These are phyloP conservation scores for Aegilops umbellulata DNA, from an alignment of 176 grass and related monocot genomes.

Conservation along the genomic window DNA sequence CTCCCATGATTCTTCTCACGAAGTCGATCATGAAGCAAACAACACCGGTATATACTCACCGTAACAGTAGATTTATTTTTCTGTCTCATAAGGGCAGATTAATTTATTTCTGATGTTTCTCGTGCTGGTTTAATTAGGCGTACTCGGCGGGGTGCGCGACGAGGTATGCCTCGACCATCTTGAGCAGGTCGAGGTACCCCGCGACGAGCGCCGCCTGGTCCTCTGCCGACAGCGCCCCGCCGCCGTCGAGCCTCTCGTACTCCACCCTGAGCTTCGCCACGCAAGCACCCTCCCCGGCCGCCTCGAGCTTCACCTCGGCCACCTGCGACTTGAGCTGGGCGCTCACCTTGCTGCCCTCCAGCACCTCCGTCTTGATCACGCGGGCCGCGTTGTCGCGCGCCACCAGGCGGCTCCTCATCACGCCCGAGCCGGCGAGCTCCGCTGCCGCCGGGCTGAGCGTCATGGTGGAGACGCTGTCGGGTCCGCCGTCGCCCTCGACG, in stretches of 20 bases:
- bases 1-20: too few species aligned
- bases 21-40: too few species aligned
- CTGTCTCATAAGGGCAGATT: too few species aligned
- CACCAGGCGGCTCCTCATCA: not conserved
- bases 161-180: constrained; percentile 43
- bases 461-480: constrained; percentile 22
- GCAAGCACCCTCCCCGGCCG: not conserved
- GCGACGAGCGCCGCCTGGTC: not conserved
- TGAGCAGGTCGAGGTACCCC: not conserved
- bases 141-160: constrained; percentile 30
- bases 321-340: constrained; percentile 19
- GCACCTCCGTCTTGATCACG: not conserved
- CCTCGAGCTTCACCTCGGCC: constrained; percentile 20
- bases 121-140: not conserved
- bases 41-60: too few species aligned
- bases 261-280: constrained; percentile 27
- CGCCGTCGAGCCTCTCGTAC: constrained; percentile 32
- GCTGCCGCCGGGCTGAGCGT: constrained; percentile 8
- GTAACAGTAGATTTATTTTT: too few species aligned
- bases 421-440: not conserved
- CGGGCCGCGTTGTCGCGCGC: not conserved
- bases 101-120: not conserved
- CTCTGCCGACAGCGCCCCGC: not conserved
- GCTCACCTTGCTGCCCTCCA: constrained; percentile 7
- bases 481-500: constrained; percentile 24